Evolutionary conservation across 208 protist genomes (phyloP), one percentile per base, ranked within the genome.

Genomic region (Endotrypanum monterogeii): DNA sequence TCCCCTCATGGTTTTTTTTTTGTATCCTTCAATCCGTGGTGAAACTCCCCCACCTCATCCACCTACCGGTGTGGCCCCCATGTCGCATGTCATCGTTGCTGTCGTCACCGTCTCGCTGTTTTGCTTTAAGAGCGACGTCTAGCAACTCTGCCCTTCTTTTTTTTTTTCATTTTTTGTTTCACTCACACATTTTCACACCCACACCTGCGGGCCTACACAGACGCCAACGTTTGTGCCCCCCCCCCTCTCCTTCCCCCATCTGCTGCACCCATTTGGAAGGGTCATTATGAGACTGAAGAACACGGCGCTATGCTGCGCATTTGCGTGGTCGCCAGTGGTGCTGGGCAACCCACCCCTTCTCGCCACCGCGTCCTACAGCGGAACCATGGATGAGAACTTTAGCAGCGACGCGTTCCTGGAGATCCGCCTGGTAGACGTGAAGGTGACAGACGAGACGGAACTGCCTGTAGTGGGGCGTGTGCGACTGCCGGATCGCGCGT

Each of bases 331-430:
- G 39, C 92, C 92, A 44, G 73, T 72, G 25, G 57, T 62, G 57
- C 74, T 89, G 55, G 86, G 83, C 46, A 86, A 77, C 18, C 83
- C 85, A 12, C 78, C 88, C 12, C 86, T 95, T 72, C 41, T 96
- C 58, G 92, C 89, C 25, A 81, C 88, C 18, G 92, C 89, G 18
- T 89, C 85, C 18, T 86, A 90, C 69, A 82, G 74, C 30, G 90
- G 89, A 2, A 78, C 89, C 9, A 88, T 94, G 79, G 80, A 88
- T 54, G 89, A 95, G n/a, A 84, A 97, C 73, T 95, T 95, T 71
- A 84, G 75, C 76, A 85, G 74, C 79, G 83, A 88, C 44, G 78
- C 88, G 16, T 84, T 81, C 35, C 80, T 97, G 6, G 80, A 91
- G 48, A 88, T 97, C 67, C 75, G 78, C 48, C 78, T 87, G 28